A percentile compares a stretch with the other conserved stretches of the same genome.
These are phyloP conservation scores for Bipolaris bicolor DNA, from an alignment of 2,329 filamentous ascomycete genomes.

Conservation along the genomic window DNA sequence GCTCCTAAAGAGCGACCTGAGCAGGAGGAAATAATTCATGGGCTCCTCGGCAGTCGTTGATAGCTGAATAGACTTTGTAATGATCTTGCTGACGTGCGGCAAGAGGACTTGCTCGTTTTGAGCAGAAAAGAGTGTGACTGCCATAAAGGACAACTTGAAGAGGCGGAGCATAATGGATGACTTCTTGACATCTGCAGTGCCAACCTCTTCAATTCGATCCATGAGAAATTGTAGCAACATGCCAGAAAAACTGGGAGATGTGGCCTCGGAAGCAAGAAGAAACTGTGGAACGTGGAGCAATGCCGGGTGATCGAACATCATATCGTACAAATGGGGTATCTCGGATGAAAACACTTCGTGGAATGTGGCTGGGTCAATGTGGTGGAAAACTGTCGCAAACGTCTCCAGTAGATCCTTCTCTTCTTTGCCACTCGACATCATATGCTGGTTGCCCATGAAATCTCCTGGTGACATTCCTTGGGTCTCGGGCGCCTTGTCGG, in stretches of 20 bases:
- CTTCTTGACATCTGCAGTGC: constrained; percentile 87
- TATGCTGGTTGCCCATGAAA: constrained; percentile 92
- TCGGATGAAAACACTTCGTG: constrained; percentile 98
- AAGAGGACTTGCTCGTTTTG: constrained; percentile 96
- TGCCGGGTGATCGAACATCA: constrained; percentile 96
- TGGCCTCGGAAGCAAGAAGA: constrained; percentile 97
- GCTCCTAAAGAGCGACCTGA: constrained; percentile 91
- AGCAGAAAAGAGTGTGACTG: constrained; percentile 90
- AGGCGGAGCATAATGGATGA: constrained; percentile 90
- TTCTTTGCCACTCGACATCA: constrained; percentile 91
- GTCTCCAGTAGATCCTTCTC: constrained; percentile 97
- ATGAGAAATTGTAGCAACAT: constrained; percentile 98
- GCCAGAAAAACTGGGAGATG: constrained; percentile 94
- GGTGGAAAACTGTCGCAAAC: constrained; percentile 97
- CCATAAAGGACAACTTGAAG: constrained; percentile 99
- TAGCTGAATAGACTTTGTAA: constrained; percentile 95
- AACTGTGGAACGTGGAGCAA: constrained; percentile 96
- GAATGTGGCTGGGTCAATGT: constrained; percentile 96
- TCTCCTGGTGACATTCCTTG: constrained; percentile 83
- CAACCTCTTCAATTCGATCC: constrained; percentile 94
- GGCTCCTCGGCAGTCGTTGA: constrained; percentile 96
- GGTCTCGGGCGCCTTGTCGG: constrained; percentile 78
- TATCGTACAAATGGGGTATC: constrained; percentile 94
- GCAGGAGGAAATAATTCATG: constrained; percentile 96
- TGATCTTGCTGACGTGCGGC: constrained; percentile 95